Evolutionary conservation across 768 basidiomycete genomes (phyloP).

Genomic region (Suillus cothurnatus): DNA sequence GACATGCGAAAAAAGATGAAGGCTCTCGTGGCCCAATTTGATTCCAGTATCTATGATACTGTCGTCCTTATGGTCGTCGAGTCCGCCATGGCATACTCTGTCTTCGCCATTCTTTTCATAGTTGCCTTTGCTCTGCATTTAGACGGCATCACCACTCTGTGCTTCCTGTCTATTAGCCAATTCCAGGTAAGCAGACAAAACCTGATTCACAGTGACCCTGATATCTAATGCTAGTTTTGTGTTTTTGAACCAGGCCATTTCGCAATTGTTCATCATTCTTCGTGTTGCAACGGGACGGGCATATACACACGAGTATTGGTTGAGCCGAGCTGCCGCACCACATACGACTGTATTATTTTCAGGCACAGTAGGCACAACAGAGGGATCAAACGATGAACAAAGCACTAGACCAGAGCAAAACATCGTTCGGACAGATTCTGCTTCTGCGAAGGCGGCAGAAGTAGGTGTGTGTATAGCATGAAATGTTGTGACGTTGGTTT

Average conservation of each 20-base stretch:
- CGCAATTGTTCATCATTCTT: conserved; percentile 32
- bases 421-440: not conserved
- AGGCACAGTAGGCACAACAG: not conserved
- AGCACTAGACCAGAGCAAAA: not conserved
- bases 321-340: too few species aligned
- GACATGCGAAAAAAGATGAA: conserved; percentile 17
- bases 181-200: conserved; percentile 19
- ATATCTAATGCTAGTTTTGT: not conserved
- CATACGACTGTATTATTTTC: not conserved
- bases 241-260: conserved; percentile 22
- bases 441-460: not conserved
- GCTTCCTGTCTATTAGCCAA: conserved; percentile 27
- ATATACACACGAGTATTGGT: conserved; percentile 13
- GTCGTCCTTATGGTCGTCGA: not conserved
- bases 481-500: not conserved
- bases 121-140: conserved; percentile 20
- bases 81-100: conserved; percentile 17
- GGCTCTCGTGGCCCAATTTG: conserved; percentile 13
- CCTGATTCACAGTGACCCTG: too few species aligned
- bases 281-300: conserved; percentile 34
- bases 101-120: conserved; percentile 28
- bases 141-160: conserved; percentile 22
- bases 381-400: not conserved
- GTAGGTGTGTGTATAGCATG: not conserved
- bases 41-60: conserved; percentile 10